Conservation (phyloP, 192 early-diverging fungal genomes). For the Backusella sp. region DNA sequence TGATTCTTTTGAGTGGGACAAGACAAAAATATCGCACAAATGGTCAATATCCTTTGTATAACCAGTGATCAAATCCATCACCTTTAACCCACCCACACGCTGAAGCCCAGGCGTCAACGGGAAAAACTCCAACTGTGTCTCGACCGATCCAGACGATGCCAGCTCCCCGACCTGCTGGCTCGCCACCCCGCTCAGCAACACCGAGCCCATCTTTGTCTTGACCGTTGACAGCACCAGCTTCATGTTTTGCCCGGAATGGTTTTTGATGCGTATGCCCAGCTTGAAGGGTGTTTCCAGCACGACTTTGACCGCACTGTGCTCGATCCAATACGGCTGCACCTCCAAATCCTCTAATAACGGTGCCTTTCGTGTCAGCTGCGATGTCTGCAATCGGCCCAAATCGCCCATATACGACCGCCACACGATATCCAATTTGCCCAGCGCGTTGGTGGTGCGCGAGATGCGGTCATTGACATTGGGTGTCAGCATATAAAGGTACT, state of each 20-base stretch:
- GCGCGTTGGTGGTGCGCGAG: constrained; percentile 71
- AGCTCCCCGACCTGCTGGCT: constrained; percentile 64
- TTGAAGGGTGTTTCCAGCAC: constrained; percentile 64
- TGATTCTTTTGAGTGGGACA: constrained; percentile 8
- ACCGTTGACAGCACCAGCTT: constrained; percentile 61
- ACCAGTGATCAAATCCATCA: constrained; percentile 70
- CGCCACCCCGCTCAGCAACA: constrained; percentile 64
- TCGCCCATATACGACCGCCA: constrained; percentile 92
- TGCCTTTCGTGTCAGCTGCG: constrained; percentile 84
- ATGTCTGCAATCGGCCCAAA: constrained; percentile 88
- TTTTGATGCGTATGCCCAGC: constrained; percentile 58
- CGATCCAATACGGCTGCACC: constrained; percentile 48
- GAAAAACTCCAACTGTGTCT: constrained; percentile 77
- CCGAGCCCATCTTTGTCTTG: constrained; percentile 76
- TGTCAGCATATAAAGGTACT: constrained; percentile 86
- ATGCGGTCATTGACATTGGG: constrained; percentile 55
- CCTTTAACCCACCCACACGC: constrained; percentile 75
- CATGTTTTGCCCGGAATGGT: constrained; percentile 49
- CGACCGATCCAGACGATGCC: constrained; percentile 51
- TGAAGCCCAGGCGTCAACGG: constrained; percentile 83
- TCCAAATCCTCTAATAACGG: constrained; percentile 71
- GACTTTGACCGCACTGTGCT: constrained; percentile 27
- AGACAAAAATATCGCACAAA: constrained; percentile 73
- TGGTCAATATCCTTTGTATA: constrained; percentile 77
- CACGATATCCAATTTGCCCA: constrained; percentile 94